Evolutionary conservation across 768 basidiomycete genomes (phyloP).

Genomic region (Dentipellis sp.): DNA sequence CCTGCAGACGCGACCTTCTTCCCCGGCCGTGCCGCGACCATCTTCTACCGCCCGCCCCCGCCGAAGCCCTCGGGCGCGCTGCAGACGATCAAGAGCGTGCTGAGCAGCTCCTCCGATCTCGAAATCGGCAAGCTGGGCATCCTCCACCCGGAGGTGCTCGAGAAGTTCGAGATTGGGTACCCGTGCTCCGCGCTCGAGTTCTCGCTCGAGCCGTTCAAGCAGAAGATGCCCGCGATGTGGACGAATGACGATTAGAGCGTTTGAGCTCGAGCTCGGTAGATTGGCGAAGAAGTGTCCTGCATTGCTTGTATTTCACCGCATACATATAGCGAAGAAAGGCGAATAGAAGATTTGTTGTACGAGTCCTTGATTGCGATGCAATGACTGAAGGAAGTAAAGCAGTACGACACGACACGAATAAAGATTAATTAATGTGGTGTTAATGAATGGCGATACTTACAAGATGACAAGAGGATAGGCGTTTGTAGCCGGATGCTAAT

Average conservation of each 20-base stretch:
- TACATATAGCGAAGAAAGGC: background rate
- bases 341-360: background rate
- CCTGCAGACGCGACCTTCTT: conserved; percentile 83
- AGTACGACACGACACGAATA: too few relatives aligned
- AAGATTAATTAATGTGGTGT: too few relatives aligned
- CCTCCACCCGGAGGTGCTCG: conserved; percentile 84
- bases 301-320: background rate
- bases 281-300: background rate
- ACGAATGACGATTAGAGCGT: conserved; percentile 33
- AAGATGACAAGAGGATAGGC: too few relatives aligned
- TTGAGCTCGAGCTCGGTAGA: background rate
- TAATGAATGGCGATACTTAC: too few relatives aligned
- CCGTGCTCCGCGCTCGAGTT: conserved; percentile 96
- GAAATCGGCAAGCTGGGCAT: conserved; percentile 88
- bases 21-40: conserved; percentile 88
- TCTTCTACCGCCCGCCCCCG: conserved; percentile 69
- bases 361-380: too few relatives aligned
- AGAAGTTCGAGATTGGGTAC: conserved; percentile 89
- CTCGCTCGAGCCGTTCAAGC: conserved; percentile 90
- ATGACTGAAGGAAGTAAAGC: too few relatives aligned
- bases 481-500: too few relatives aligned
- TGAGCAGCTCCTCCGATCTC: conserved; percentile 43
- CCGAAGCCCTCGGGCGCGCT: conserved; percentile 20
- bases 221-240: conserved; percentile 50
- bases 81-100: conserved; percentile 35